Percentiles rank a stretch among this genome's conserved stretches.
phyloP scores from a whole-genome alignment of 306 rosid genomes.

The Sophora flavescens region DNA sequence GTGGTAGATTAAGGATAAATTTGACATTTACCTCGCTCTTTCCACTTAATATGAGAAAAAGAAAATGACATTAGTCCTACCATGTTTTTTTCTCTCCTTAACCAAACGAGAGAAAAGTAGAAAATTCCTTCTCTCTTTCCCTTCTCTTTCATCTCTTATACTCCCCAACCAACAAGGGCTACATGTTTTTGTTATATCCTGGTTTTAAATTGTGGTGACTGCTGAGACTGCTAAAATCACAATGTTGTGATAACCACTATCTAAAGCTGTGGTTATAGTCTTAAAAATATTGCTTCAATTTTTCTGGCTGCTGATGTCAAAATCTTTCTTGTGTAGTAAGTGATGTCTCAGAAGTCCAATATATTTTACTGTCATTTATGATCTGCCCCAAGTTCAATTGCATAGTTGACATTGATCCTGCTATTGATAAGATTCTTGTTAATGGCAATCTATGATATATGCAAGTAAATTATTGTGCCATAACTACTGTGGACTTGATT shows the following conservation, averaged over 20 bases:
- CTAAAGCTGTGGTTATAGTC: not conserved
- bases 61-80: too few relatives aligned
- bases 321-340: slow-evolving; percentile 23
- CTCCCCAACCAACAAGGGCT: too few relatives aligned
- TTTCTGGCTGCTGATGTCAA: not conserved
- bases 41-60: too few relatives aligned
- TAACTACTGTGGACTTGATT: slow-evolving; percentile 31
- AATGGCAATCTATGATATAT: slow-evolving; percentile 14
- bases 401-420: not conserved
- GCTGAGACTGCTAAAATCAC: too few relatives aligned
- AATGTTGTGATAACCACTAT: too few relatives aligned
- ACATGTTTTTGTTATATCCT: not conserved
- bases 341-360: slow-evolving; percentile 18
- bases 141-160: too few relatives aligned
- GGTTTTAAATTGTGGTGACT: too few relatives aligned
- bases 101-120: too few relatives aligned
- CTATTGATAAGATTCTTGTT: slow-evolving; percentile 5
- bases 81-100: too few relatives aligned
- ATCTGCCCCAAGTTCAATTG: not conserved
- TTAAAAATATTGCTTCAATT: not conserved
- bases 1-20: too few relatives aligned
- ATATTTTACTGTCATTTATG: slow-evolving; percentile 3
- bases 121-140: too few relatives aligned
- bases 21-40: too few relatives aligned
- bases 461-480: not conserved